A percentile compares a stretch with the other conserved stretches of the same genome.
phyloP scores from a whole-genome alignment of 441 rosid species.

The Jatropha podagrica region DNA sequence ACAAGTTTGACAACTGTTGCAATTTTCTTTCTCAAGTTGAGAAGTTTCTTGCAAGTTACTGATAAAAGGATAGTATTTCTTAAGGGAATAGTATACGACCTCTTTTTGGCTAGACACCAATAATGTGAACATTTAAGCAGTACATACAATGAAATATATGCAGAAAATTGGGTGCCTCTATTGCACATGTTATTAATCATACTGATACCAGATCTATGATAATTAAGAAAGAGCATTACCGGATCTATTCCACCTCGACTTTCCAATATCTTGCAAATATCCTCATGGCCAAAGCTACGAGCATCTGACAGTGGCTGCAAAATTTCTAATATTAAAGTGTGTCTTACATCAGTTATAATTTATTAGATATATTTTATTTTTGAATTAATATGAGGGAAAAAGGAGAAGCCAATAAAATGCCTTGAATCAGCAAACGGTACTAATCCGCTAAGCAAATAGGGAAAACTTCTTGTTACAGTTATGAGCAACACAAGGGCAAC shows the following conservation, averaged over 20 bases:
- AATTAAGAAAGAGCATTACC: constrained; percentile 31
- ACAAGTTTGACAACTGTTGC: neutral
- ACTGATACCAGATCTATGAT: neutral
- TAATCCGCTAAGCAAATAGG: neutral
- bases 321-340: constrained; percentile 11
- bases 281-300: constrained; percentile 45
- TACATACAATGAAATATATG: neutral
- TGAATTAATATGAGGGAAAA: neutral
- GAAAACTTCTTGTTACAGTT: neutral
- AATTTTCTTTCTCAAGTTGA: neutral
- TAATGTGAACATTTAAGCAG: neutral
- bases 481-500: neutral
- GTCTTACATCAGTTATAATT: neutral
- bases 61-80: neutral
- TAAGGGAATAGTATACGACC: neutral
- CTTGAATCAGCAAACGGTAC: neutral
- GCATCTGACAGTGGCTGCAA: constrained; percentile 67
- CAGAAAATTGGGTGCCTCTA: neutral
- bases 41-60: neutral
- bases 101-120: neutral
- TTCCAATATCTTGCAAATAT: constrained; percentile 51
- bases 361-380: neutral
- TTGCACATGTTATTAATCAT: neutral
- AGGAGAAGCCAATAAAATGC: neutral
- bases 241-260: constrained; percentile 55